These are phyloP conservation scores for Boletus vinaceobasis DNA, from an alignment of 768 basidiomycete species.

Conservation along the genomic window DNA sequence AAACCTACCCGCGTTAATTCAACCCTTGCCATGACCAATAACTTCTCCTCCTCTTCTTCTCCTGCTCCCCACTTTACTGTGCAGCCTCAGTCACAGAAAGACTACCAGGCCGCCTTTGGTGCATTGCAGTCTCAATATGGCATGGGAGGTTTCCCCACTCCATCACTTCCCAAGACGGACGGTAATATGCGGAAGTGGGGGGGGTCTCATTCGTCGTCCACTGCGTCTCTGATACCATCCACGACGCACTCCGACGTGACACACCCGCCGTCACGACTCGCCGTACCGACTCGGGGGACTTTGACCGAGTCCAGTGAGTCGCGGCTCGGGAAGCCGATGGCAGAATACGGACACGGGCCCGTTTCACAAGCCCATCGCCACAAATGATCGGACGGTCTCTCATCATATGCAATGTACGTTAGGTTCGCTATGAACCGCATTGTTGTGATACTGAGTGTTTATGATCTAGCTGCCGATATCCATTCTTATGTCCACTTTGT, in stretches of 20 bases:
- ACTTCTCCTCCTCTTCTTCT: not conserved
- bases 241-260: not conserved
- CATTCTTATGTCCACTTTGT: no score
- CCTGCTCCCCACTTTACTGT: not conserved
- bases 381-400: not conserved
- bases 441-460: not conserved
- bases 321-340: slow-evolving; percentile 1
- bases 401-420: not conserved
- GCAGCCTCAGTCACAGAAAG: slow-evolving; percentile 14
- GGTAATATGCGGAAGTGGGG: slow-evolving; percentile 15
- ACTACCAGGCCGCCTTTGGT: slow-evolving; percentile 22
- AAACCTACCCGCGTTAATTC: not conserved
- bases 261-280: not conserved
- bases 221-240: slow-evolving; percentile 9
- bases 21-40: not conserved
- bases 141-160: slow-evolving; percentile 2
- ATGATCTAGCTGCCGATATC: no score
- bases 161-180: not conserved
- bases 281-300: not conserved
- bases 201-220: slow-evolving; percentile 16
- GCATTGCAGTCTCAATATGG: slow-evolving; percentile 21
- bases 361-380: not conserved
- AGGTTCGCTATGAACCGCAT: not conserved
- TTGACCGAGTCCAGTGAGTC: not conserved
- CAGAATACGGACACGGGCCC: not conserved